Base-by-base conservation (phyloP, 2,329 filamentous ascomycete species). In the Reticulascus tulasneorum region DNA sequence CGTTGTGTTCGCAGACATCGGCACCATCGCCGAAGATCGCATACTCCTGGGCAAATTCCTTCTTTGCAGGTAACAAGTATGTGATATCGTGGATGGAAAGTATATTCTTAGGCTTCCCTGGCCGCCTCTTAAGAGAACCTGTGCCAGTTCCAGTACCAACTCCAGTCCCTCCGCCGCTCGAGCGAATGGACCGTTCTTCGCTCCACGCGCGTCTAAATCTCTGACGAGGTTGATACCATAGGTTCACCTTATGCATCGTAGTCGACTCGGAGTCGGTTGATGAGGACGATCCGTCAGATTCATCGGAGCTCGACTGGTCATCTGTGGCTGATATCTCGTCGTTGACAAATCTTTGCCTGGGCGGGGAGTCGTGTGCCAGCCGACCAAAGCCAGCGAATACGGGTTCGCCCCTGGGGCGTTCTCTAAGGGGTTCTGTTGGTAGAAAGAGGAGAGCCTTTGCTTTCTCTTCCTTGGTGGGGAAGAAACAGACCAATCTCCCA, bases 1-100 rank as follows among this genome's bases (percentile, higher is more conserved):
- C 86, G 57, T 98, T 98, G 51, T 94, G 84, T 28, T 77, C 71
- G 59, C 91, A 97, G 4, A 95, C 79, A 23, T 84, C 76, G n/a
- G 80, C 76, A 1, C 85, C 84, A 42, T 89, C 80, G 4, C 89
- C 89, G 55, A 93, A 90, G 11, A 96, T 84, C 17, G 75, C 75
- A 59, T 97, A 98, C 47, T 85, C 77, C 38, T 79, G 68, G 3
- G 89, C 93, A 43, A 96, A 74, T 36, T 79, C 73, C 40, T 74
- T 74, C 56, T 89, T 93, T 4, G 86, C 84, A 0, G 90, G 90
- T n/a, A 95, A 63, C 10, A 88, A 58, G 30, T 76, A 67, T 9
- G 77, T 75, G 18, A 94, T 57, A 44, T 87, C 73, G 51, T 90
- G 74, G 24, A 96, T 79, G 2, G 79, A 79, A 15, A 97, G 65